A percentile compares a stretch with the other conserved stretches of the same genome.
Conservation (phyloP, 1,284 basidiomycete genomes). For the Athelia sp. region DNA sequence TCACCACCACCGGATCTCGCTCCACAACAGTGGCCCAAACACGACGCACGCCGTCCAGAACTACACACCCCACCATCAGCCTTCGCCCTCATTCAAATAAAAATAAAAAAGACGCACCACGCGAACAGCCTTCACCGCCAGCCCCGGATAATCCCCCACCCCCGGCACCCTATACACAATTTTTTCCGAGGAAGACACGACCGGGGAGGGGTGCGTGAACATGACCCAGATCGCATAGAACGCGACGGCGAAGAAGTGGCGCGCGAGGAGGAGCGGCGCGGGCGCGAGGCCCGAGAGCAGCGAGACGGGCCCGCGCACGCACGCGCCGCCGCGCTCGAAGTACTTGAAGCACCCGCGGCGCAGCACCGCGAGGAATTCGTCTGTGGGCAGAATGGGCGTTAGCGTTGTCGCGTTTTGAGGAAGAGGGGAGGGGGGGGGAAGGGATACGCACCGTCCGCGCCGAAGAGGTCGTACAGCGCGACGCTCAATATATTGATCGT, state of each 20-base stretch:
- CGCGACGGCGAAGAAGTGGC: constrained; percentile 95
- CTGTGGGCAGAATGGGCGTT: constrained; percentile 30
- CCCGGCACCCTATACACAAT: constrained; percentile 33
- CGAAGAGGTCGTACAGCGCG: constrained; percentile 89
- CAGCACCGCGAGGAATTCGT: constrained; percentile 77
- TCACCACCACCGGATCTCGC: constrained; percentile 65
- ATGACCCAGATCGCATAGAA: constrained; percentile 89
- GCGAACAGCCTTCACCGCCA: constrained; percentile 46
- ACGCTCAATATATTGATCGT: constrained; percentile 91
- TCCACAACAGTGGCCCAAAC: constrained; percentile 82
- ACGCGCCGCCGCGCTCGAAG: constrained; percentile 91
- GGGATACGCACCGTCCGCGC: constrained; percentile 67
- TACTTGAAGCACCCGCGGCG: constrained; percentile 96
- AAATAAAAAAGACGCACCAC: constrained; percentile 44
- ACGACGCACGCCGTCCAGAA: constrained; percentile 88
- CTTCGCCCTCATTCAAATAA: constrained; percentile 1
- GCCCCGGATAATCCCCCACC: constrained; percentile 54
- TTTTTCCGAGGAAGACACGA: constrained; percentile 22
- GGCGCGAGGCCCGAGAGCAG: constrained; percentile 78
- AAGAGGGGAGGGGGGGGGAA: constrained; percentile 5
- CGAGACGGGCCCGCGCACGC: constrained; percentile 84
- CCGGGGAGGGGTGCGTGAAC: constrained; percentile 51
- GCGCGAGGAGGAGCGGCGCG: constrained; percentile 74
- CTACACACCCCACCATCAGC: constrained; percentile 29
- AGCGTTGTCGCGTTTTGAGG: too few species aligned